A percentile compares a stretch with the other conserved stretches of the same genome.
phyloP scores from a whole-genome alignment of 208 protist genomes.

The Trypanosoma theileri region DNA sequence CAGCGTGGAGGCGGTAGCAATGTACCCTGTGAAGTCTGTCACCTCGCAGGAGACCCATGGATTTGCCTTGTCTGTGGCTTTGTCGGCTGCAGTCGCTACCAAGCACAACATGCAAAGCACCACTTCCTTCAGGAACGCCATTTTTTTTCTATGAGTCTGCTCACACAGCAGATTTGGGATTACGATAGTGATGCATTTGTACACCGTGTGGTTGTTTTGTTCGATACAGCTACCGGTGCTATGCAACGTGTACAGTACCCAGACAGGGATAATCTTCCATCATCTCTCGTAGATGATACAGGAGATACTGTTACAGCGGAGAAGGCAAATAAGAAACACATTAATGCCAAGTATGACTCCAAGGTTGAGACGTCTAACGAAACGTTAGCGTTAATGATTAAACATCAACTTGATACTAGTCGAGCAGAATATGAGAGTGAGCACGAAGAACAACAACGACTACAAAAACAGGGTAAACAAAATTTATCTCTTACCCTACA shows the following conservation, averaged over 20 bases:
- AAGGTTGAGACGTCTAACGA: conserved; percentile 71
- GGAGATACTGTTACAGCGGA: conserved; percentile 26
- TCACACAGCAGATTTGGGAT: conserved; percentile 93
- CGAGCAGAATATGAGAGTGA: conserved; percentile 56
- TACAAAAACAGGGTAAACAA: background rate
- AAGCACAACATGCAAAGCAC: conserved; percentile 85
- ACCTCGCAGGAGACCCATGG: conserved; percentile 78
- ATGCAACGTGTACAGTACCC: conserved; percentile 73
- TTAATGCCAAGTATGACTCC: conserved; percentile 81
- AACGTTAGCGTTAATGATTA: conserved; percentile 76
- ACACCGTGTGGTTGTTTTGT: conserved; percentile 71
- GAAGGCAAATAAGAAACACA: conserved; percentile 67
- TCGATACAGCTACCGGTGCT: conserved; percentile 61
- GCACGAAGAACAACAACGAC: background rate
- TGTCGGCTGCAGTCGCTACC: conserved; percentile 92
- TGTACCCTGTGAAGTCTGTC: conserved; percentile 67
- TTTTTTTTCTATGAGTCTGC: conserved; percentile 89
- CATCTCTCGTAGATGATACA: conserved; percentile 7
- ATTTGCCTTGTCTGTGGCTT: conserved; percentile 91
- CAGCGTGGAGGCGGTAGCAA: conserved; percentile 17
- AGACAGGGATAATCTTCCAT: conserved; percentile 46
- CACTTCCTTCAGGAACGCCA: conserved; percentile 68
- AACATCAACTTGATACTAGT: conserved; percentile 67
- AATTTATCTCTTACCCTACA: background rate
- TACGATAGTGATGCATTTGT: conserved; percentile 90